phyloP scores from a whole-genome alignment of 1,284 basidiomycete genomes.

The Ceratobasidium sp. region DNA sequence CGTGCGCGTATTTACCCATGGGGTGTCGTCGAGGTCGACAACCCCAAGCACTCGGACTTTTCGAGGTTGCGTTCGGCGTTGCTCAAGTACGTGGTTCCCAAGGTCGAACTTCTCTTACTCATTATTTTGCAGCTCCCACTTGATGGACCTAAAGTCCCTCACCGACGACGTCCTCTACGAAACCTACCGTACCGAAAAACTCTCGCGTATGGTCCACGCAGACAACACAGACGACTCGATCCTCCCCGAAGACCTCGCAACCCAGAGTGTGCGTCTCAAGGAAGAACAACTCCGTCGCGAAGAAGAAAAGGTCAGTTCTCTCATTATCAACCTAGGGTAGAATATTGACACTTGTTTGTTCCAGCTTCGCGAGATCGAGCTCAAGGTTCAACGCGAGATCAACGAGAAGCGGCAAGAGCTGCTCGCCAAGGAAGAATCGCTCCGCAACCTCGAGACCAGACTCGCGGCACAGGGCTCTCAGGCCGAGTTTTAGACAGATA shows the following conservation, averaged over 20 bases:
- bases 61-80: constrained; percentile 87
- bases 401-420: constrained; percentile 98
- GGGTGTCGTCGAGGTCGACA: constrained; percentile 98
- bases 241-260: constrained; percentile 93
- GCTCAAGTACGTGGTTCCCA: constrained; percentile 64
- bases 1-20: constrained; percentile 95
- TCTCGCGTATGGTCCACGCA: constrained; percentile 89
- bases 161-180: constrained; percentile 95
- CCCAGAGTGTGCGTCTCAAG: constrained; percentile 54
- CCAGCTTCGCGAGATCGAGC: constrained; percentile 94
- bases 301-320: constrained; percentile 79
- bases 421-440: constrained; percentile 88
- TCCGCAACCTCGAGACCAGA: constrained; percentile 86
- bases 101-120: not conserved
- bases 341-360: not conserved
- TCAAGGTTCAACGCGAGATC: constrained; percentile 98
- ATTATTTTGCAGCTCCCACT: constrained; percentile 72
- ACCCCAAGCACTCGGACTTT: constrained; percentile 98
- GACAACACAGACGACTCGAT: constrained; percentile 85
- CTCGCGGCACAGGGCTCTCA: constrained; percentile 81
- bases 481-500: constrained; percentile 46
- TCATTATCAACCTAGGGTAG: not conserved
- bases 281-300: constrained; percentile 92
- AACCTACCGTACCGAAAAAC: constrained; percentile 97
- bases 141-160: constrained; percentile 91